These are phyloP conservation scores for Clathrospora elynae DNA, from an alignment of 2,329 filamentous ascomycete genomes.

Conservation along the genomic window DNA sequence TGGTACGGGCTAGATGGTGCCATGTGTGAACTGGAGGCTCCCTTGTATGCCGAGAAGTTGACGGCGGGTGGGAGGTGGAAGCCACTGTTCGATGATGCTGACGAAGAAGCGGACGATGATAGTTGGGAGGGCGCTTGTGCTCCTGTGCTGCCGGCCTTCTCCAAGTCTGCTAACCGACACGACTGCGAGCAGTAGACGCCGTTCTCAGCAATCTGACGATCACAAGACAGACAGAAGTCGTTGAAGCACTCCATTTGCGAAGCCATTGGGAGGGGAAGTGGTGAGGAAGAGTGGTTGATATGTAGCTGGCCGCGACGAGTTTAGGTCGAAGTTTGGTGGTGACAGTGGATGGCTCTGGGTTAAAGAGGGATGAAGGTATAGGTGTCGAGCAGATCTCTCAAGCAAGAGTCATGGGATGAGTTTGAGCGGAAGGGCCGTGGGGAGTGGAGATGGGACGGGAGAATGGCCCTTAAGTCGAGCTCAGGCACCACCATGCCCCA, in stretches of 20 bases:
- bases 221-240: constrained; percentile 92
- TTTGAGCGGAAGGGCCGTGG: constrained; percentile 32
- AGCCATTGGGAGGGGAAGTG: constrained; percentile 36
- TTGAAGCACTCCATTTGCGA: constrained; percentile 72
- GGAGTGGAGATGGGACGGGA: constrained; percentile 36
- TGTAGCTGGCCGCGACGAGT: constrained; percentile 1
- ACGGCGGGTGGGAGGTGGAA: constrained; percentile 76
- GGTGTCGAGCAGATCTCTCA: constrained; percentile 7
- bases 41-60: constrained; percentile 71
- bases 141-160: constrained; percentile 61
- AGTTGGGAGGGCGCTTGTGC: constrained; percentile 48
- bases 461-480: constrained; percentile 34
- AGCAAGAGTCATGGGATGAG: constrained; percentile 27
- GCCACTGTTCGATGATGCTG: constrained; percentile 56
- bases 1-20: constrained; percentile 54
- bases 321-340: constrained; percentile 1
- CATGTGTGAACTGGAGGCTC: constrained; percentile 57
- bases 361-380: constrained; percentile 9
- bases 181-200: constrained; percentile 90
- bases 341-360: not conserved
- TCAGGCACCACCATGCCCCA: constrained; percentile 26
- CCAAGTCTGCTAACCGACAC: constrained; percentile 85
- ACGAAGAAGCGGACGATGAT: constrained; percentile 61
- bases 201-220: constrained; percentile 77
- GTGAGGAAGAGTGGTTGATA: constrained; percentile 4